Conservation (phyloP, 441 rosid species). For the Populus hybrid region DNA sequence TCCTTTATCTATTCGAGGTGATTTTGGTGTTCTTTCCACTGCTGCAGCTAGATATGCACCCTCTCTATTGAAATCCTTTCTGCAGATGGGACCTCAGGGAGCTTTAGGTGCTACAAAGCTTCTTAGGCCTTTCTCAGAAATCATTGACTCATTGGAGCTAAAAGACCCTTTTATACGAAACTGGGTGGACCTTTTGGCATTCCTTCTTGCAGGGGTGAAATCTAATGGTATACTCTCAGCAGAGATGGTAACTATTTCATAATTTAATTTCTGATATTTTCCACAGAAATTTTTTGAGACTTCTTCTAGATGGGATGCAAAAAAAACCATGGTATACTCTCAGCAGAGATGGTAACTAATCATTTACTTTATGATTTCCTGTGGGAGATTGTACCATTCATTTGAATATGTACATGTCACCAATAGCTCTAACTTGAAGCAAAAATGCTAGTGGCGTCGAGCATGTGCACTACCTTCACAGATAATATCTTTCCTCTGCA, state of each 20-base stretch:
- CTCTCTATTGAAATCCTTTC: conserved; percentile 69
- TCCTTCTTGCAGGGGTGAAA: conserved; percentile 97
- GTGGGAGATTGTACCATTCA: background rate
- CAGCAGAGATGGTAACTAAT: too few relatives aligned
- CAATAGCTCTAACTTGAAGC: background rate
- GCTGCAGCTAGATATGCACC: conserved; percentile 92
- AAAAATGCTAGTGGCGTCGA: background rate
- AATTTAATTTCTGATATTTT: conserved; percentile 1
- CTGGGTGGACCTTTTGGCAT: conserved; percentile 91
- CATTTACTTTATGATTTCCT: background rate
- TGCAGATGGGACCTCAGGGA: conserved; percentile 86
- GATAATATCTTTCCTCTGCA: background rate
- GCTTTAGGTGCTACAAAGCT: conserved; percentile 84
- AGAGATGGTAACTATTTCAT: conserved; percentile 78
- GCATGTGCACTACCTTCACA: background rate
- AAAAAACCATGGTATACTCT: too few relatives aligned
- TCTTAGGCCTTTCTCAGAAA: conserved; percentile 83
- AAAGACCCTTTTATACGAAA: conserved; percentile 84
- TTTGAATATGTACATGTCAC: background rate
- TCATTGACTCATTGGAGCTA: conserved; percentile 65
- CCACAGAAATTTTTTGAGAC: background rate
- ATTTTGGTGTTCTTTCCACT: conserved; percentile 83
- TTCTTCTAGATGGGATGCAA: background rate
- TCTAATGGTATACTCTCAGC: conserved; percentile 96
- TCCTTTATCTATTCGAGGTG: conserved; percentile 83